Evolutionary conservation across 2,329 filamentous ascomycete species (phyloP).

Genomic region (Fusarium drepaniforme): DNA sequence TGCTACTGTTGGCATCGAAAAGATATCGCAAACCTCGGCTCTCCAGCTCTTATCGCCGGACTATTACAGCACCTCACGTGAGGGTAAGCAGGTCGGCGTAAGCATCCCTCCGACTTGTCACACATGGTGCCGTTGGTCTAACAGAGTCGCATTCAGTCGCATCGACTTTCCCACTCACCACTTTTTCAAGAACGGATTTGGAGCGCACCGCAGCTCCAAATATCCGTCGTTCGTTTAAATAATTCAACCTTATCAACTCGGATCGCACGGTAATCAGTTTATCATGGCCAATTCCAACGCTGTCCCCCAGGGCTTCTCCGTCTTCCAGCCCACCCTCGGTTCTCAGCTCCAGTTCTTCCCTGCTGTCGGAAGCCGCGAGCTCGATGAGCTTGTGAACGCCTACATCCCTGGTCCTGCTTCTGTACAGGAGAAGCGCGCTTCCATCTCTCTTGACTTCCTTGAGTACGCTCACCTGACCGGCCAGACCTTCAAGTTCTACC

Average conservation of each 20-base stretch:
- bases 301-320: constrained; percentile 65
- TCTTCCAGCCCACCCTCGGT: constrained; percentile 70
- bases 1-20: constrained; percentile 15
- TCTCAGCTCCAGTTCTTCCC: constrained; percentile 74
- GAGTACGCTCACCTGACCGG: constrained; percentile 65
- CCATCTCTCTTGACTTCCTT: constrained; percentile 71
- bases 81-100: constrained; percentile 41
- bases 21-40: constrained; percentile 8
- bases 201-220: constrained; percentile 18
- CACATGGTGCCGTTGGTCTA: constrained; percentile 12
- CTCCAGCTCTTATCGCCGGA: constrained; percentile 1
- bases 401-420: constrained; percentile 66
- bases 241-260: constrained; percentile 22
- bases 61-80: constrained; percentile 21
- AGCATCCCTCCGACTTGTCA: constrained; percentile 32
- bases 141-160: constrained; percentile 15
- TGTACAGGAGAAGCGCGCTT: constrained; percentile 69
- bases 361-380: constrained; percentile 71
- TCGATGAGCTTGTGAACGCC: constrained; percentile 70
- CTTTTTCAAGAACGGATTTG: constrained; percentile 6
- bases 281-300: constrained; percentile 44
- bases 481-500: constrained; percentile 72
- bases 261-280: constrained; percentile 15
- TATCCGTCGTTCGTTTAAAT: constrained; percentile 5
- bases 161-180: constrained; percentile 10